These are phyloP conservation scores for Moesziomyces parantarcticus DNA, from an alignment of 1,284 basidiomycete species.

Conservation along the genomic window DNA sequence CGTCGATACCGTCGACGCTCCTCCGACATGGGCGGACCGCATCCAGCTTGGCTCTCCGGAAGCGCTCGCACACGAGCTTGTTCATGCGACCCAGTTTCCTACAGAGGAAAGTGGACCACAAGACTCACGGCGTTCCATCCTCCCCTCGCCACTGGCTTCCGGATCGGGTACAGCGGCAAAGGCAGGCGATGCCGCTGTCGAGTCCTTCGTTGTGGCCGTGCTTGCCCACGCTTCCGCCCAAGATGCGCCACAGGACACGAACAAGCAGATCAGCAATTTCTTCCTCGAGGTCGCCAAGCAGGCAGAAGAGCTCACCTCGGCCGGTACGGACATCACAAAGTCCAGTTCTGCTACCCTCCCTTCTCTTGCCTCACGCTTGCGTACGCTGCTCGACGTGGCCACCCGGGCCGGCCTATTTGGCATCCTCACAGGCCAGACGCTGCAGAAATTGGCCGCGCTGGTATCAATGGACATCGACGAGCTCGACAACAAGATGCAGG, in stretches of 20 bases:
- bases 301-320: slow-evolving; percentile 12
- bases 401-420: slow-evolving; percentile 19
- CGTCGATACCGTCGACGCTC: slow-evolving; percentile 27
- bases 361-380: slow-evolving; percentile 18
- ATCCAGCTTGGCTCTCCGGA: slow-evolving; percentile 51
- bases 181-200: slow-evolving; percentile 3
- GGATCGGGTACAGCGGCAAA: background rate
- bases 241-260: background rate
- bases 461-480: slow-evolving; percentile 10
- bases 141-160: slow-evolving; percentile 8
- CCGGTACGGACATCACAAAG: background rate
- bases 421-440: background rate
- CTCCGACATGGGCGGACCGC: slow-evolving; percentile 53
- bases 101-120: background rate
- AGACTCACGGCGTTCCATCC: slow-evolving; percentile 9
- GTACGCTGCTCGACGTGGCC: slow-evolving; percentile 21
- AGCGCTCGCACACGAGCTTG: slow-evolving; percentile 63
- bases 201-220: slow-evolving; percentile 20
- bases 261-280: slow-evolving; percentile 7
- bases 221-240: slow-evolving; percentile 8
- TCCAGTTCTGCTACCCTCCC: background rate
- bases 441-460: slow-evolving; percentile 9
- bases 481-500: slow-evolving; percentile 6
- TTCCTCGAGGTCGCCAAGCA: slow-evolving; percentile 15
- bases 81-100: slow-evolving; percentile 58